These are phyloP conservation scores for Lasiodiplodia sp. DNA, from an alignment of 2,329 filamentous ascomycete species.

Conservation along the genomic window DNA sequence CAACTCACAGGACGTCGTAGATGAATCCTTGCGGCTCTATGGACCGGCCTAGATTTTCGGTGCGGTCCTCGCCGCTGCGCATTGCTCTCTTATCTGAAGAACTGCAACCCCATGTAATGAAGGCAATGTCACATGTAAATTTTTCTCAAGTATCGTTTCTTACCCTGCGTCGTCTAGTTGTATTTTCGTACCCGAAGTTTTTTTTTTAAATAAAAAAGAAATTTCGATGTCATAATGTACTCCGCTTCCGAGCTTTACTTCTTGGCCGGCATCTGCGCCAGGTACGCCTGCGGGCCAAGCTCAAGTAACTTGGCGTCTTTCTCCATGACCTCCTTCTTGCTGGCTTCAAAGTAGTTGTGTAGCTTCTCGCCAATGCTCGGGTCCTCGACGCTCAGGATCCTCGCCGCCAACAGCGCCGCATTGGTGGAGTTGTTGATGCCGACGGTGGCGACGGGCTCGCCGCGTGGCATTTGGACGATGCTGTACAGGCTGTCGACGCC, in stretches of 20 bases:
- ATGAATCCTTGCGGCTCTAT: background rate
- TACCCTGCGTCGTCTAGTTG: background rate
- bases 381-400: conserved; percentile 57
- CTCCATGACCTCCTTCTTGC: conserved; percentile 68
- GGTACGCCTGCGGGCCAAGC: conserved; percentile 64
- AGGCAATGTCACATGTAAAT: background rate
- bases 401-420: conserved; percentile 56
- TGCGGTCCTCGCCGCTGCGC: background rate
- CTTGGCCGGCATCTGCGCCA: conserved; percentile 45
- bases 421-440: conserved; percentile 57
- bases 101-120: background rate
- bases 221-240: background rate
- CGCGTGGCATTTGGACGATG: conserved; percentile 61
- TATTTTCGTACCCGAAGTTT: background rate
- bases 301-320: conserved; percentile 67
- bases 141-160: background rate
- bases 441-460: conserved; percentile 52
- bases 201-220: too few species aligned
- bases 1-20: background rate
- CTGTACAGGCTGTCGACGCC: conserved; percentile 59
- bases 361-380: conserved; percentile 64
- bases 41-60: background rate
- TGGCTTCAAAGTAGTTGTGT: conserved; percentile 67
- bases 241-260: conserved; percentile 3
- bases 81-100: background rate